A percentile compares a stretch with the other conserved stretches of the same genome.
These are phyloP conservation scores for Fusarium veterinarium DNA, from an alignment of 2,329 filamentous ascomycete species.

Conservation along the genomic window DNA sequence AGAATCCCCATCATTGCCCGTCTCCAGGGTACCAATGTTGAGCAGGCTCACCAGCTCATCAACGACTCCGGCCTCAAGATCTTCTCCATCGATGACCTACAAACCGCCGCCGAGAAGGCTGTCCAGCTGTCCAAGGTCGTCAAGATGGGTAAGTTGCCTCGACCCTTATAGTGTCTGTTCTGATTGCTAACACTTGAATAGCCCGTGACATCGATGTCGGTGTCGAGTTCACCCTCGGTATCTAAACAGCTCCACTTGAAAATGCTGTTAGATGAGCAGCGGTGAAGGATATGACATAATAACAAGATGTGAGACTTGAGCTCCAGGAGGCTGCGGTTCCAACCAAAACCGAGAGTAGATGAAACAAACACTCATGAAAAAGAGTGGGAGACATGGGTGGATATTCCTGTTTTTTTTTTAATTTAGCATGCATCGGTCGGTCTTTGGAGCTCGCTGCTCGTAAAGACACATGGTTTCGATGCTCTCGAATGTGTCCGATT, in stretches of 20 bases:
- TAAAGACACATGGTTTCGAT: constrained; percentile 35
- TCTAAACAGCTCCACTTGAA: constrained; percentile 66
- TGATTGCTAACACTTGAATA: constrained; percentile 50
- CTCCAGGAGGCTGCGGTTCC: constrained; percentile 24
- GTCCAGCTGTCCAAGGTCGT: constrained; percentile 99
- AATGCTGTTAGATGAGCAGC: constrained; percentile 24
- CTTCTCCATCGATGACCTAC: constrained; percentile 98
- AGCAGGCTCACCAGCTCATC: constrained; percentile 90
- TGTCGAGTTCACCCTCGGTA: constrained; percentile 94
- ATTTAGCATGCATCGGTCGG: constrained; percentile 46
- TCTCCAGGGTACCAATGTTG: constrained; percentile 98
- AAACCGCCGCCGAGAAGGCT: constrained; percentile 96
- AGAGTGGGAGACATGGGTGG: constrained; percentile 35
- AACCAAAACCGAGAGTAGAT: constrained; percentile 33
- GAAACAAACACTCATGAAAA: constrained; percentile 21
- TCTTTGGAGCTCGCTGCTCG: constrained; percentile 37
- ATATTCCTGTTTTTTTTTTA: constrained; percentile 45
- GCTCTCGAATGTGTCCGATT: constrained; percentile 36
- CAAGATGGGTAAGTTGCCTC: constrained; percentile 82
- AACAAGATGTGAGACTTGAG: constrained; percentile 40
- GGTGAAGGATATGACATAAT: constrained; percentile 45
- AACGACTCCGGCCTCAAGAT: constrained; percentile 99
- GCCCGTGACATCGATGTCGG: constrained; percentile 97
- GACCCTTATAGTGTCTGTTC: background rate
- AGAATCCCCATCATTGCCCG: constrained; percentile 96